Evolutionary conservation across 768 basidiomycete species (phyloP).

Genomic region (Arthromyces matolae): DNA sequence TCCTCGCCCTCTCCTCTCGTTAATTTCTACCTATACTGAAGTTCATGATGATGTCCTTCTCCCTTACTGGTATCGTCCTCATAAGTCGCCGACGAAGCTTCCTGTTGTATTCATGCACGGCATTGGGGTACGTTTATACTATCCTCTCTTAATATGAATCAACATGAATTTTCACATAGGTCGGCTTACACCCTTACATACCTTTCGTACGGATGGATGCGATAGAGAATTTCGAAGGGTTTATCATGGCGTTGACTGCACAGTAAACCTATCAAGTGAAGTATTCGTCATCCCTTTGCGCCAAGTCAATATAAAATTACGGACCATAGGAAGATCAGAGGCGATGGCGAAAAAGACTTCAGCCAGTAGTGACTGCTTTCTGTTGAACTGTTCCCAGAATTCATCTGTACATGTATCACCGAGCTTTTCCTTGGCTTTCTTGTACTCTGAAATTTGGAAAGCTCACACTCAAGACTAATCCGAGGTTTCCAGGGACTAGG

Average conservation of each 20-base stretch:
- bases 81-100: slow-evolving; percentile 40
- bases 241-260: slow-evolving; percentile 27
- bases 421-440: slow-evolving; percentile 20
- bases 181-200: slow-evolving; percentile 58
- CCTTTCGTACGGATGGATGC: slow-evolving; percentile 44
- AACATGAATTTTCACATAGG: slow-evolving; percentile 36
- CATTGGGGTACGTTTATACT: slow-evolving; percentile 47
- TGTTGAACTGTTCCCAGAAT: slow-evolving; percentile 16
- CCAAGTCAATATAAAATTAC: background rate
- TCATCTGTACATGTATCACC: slow-evolving; percentile 22
- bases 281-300: background rate
- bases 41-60: slow-evolving; percentile 30
- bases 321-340: slow-evolving; percentile 31
- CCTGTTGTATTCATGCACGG: slow-evolving; percentile 68
- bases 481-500: background rate
- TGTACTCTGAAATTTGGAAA: slow-evolving; percentile 24
- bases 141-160: background rate
- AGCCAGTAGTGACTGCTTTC: slow-evolving; percentile 7
- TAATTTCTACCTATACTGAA: slow-evolving; percentile 40
- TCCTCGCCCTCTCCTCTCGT: slow-evolving; percentile 40
- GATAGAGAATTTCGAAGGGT: slow-evolving; percentile 33
- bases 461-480: background rate
- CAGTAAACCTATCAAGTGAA: slow-evolving; percentile 31
- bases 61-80: slow-evolving; percentile 41
- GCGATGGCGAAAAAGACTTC: slow-evolving; percentile 17